A percentile compares a stretch with the other conserved stretches of the same genome.
phyloP scores from a whole-genome alignment of 371 early-diverging fungal species.

The Lichtheimia ramosa region DNA sequence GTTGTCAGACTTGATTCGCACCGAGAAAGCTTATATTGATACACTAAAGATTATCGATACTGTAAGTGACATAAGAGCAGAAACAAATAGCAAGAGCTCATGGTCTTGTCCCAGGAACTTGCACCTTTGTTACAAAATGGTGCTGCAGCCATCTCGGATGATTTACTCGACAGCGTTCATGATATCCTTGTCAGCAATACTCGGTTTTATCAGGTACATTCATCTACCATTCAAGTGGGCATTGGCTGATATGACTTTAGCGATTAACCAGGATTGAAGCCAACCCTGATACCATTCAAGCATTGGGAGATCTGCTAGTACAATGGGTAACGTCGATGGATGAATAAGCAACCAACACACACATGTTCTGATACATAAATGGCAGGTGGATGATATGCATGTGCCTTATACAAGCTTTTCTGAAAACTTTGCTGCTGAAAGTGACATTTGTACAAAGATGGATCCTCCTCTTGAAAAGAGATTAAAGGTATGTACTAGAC shows the following conservation, averaged over 20 bases:
- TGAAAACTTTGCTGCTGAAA: conserved; percentile 21
- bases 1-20: conserved; percentile 47
- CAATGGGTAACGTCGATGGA: conserved; percentile 30
- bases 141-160: background rate
- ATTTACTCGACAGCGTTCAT: background rate
- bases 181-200: background rate
- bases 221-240: background rate
- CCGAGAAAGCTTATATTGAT: conserved; percentile 46
- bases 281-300: conserved; percentile 23
- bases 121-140: background rate
- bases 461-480: background rate
- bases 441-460: too few relatives aligned
- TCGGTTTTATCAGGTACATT: background rate
- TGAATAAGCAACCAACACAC: background rate
- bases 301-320: conserved; percentile 38
- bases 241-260: background rate
- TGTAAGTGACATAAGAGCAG: conserved; percentile 40
- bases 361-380: background rate
- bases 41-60: conserved; percentile 47
- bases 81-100: conserved; percentile 18
- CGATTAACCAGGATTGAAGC: conserved; percentile 16
- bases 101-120: conserved; percentile 4
- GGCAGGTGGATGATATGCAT: conserved; percentile 41
- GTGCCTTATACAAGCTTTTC: conserved; percentile 40
- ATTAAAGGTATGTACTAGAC: conserved; percentile 17